Conservation (phyloP, 1,284 basidiomycete genomes). For the Sphaerobolus stellatus region DNA sequence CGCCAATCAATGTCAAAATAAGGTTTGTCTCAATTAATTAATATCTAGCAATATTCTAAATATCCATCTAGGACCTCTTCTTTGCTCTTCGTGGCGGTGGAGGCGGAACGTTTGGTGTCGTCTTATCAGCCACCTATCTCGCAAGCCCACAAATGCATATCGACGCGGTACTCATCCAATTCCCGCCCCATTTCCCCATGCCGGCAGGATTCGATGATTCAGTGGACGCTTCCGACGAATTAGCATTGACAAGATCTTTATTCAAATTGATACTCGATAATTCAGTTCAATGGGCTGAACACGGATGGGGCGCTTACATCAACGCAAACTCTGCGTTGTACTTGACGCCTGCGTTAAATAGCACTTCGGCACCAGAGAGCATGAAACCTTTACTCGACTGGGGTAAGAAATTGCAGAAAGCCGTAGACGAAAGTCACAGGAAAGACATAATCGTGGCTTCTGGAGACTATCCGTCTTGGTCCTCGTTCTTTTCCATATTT, state of each 20-base stretch:
- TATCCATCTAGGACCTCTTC: slow-evolving; percentile 34
- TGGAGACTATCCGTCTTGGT: slow-evolving; percentile 20
- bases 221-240: not conserved
- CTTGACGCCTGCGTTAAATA: slow-evolving; percentile 31
- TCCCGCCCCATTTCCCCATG: slow-evolving; percentile 12
- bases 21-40: slow-evolving; percentile 5
- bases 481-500: slow-evolving; percentile 40
- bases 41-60: not conserved
- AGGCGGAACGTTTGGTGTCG: slow-evolving; percentile 39
- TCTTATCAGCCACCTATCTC: slow-evolving; percentile 35
- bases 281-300: slow-evolving; percentile 40
- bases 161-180: slow-evolving; percentile 22
- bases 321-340: slow-evolving; percentile 28
- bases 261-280: slow-evolving; percentile 36
- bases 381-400: slow-evolving; percentile 43
- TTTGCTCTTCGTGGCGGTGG: slow-evolving; percentile 45
- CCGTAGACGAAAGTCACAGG: slow-evolving; percentile 19
- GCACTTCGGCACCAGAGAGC: slow-evolving; percentile 34
- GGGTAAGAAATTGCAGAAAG: slow-evolving; percentile 28
- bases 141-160: slow-evolving; percentile 35
- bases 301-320: slow-evolving; percentile 55
- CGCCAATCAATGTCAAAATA: slow-evolving; percentile 41
- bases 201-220: not conserved
- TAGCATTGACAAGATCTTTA: slow-evolving; percentile 15
- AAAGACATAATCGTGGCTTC: slow-evolving; percentile 25